Conservation (phyloP, 1,139 yeast species). For the Candida sanyaensis region DNA sequence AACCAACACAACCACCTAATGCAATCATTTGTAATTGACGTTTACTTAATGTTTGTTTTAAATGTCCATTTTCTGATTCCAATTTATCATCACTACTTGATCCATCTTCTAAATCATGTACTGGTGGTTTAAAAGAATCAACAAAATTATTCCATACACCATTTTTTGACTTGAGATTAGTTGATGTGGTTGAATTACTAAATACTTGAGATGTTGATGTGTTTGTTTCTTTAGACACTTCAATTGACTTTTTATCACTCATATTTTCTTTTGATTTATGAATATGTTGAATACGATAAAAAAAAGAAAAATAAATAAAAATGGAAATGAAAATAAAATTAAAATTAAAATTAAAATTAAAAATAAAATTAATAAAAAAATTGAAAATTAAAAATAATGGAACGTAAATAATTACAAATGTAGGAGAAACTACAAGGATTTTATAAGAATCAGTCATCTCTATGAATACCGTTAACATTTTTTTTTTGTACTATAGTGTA, state of each 20-base stretch:
- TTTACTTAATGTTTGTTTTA: slow-evolving; percentile 32
- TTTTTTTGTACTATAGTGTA: neutral
- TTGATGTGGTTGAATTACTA: neutral
- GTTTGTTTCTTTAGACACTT: neutral
- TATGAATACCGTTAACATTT: neutral
- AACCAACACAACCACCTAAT: slow-evolving; percentile 42
- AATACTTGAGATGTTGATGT: neutral
- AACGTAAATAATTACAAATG: neutral
- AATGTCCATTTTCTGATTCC: slow-evolving; percentile 10
- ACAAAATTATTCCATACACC: slow-evolving; percentile 26
- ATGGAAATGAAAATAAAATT: no score
- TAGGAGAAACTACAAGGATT: neutral
- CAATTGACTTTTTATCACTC: slow-evolving; percentile 3
- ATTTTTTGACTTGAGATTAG: neutral
- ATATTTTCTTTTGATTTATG: neutral
- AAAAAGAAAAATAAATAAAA: neutral
- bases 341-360: neutral
- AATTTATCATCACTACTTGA: neutral
- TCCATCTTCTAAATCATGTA: slow-evolving; percentile 9
- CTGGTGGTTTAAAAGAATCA: slow-evolving; percentile 38
- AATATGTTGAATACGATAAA: neutral
- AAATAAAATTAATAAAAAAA: neutral
- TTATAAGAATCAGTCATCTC: neutral
- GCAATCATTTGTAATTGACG: slow-evolving; percentile 41
- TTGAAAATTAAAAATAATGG: neutral